Conservation (phyloP, 2,329 filamentous ascomycete species). For the Fusarium sublunatum region DNA sequence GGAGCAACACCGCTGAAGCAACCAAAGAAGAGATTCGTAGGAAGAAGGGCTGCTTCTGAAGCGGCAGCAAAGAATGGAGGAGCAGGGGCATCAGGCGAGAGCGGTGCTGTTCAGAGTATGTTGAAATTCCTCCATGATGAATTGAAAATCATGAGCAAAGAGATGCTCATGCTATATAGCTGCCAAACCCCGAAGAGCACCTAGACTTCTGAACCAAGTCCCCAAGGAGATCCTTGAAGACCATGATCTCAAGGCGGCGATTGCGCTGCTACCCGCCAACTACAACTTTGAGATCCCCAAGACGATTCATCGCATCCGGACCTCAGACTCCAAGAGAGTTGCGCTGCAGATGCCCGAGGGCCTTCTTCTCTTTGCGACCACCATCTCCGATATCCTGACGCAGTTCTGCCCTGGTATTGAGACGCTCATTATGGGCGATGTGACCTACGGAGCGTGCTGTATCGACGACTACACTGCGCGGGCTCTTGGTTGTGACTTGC, state of each 20-base stretch:
- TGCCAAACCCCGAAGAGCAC: constrained; percentile 75
- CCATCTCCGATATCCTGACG: constrained; percentile 94
- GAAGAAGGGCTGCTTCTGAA: constrained; percentile 77
- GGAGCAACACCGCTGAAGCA: constrained; percentile 68
- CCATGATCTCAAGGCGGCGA: constrained; percentile 85
- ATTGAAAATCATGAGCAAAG: constrained; percentile 11
- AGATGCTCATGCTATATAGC: constrained; percentile 59
- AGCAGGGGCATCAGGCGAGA: constrained; percentile 42
- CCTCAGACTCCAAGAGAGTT: constrained; percentile 80
- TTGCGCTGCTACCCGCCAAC: constrained; percentile 88
- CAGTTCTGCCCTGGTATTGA: constrained; percentile 93
- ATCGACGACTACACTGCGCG: constrained; percentile 98
- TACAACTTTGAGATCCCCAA: constrained; percentile 99
- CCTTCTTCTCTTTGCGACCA: constrained; percentile 93
- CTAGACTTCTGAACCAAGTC: constrained; percentile 89
- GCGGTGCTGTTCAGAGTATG: constrained; percentile 63
- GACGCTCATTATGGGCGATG: constrained; percentile 98
- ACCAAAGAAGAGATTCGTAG: constrained; percentile 93
- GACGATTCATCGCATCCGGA: constrained; percentile 93
- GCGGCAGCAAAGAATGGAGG: constrained; percentile 61
- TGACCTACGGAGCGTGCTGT: constrained; percentile 98
- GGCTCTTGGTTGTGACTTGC: constrained; percentile 90
- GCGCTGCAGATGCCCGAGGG: constrained; percentile 98
- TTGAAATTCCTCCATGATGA: constrained; percentile 19
- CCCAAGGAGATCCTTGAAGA: constrained; percentile 89